Base-by-base conservation (phyloP, 345 rosid species). In the Gossypium stocksii region DNA sequence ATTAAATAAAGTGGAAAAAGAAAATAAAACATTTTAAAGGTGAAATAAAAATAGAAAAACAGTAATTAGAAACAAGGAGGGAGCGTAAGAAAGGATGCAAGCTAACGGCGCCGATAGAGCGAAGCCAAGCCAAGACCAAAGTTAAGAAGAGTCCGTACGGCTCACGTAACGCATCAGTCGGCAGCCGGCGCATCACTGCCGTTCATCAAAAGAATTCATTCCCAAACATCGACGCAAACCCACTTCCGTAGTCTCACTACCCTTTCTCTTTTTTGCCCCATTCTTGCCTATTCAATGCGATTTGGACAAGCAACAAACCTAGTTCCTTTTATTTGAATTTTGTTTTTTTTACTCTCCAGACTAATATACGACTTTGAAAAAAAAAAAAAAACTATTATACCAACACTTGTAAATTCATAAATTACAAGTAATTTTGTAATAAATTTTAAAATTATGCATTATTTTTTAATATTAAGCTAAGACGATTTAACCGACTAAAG, bases 181-280 rank as follows among this genome's bases (percentile, higher is more conserved):
- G 73, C 75, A 74, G 79, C 81, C 83, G 81, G 81, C 79, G 53
- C 67, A 74, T 70, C 34, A 41, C 49, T 70, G 80, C 77, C 78
- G 80, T 72, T 67, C 76, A 72, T 74, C 78, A 64, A 56, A 64
- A 56, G 73, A 3, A 5, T 34, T 20, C 22, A 20, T 80, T 64
- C 81, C 61, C 78, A 48, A 27, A 57, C 76, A 51, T 71, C 68
- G 81, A 60, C 80, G 74, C 60, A 70, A 58, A 34, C 41, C 78
- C 73, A 71, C 46, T 44, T 64, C n/a, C 2, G 41, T 41, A 34
- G 41, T 1, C 41, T 34, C 41, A 34, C 41, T 34, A 5, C 15
- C 29, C 27, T 15, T 11, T 13, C 15, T 22, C 80, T 64, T 3
- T 14, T 69, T 74, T 54, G 63, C 63, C 66, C 73, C 78, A 59